Evolutionary conservation across 768 basidiomycete species (phyloP), one percentile per base, ranked within the genome.

Genomic region (Guyanaporus albipodus): DNA sequence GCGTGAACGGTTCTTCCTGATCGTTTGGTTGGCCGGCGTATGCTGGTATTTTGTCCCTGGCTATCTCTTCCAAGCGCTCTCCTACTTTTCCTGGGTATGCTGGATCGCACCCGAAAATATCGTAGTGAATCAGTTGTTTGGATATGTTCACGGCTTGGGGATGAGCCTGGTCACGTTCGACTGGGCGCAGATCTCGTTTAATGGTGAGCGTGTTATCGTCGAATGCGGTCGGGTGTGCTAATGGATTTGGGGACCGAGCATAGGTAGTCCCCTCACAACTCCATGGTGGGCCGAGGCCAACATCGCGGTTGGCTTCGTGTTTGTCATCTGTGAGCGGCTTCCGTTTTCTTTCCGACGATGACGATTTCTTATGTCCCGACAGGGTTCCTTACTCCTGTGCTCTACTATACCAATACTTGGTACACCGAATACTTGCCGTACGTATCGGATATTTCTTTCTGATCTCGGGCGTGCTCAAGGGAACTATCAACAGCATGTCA

Each of bases 271-370:
- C 0, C 78, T 91, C 37, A 81, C 84, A 6, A 80, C 84, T 9
- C 88, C 88, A 2, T 91, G 86, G 85, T 88, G 85, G 85, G 85
- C 85, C 3, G 79, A 83, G 59, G 85, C 82, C 10, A 88, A 89
- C 62, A 70, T 87, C 44, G 64, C 75, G 3, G 67, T 59, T 38
- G 80, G 83, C 22, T 82, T 88, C 55, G 67, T 82, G 5, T 73
- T 83, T 65, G 78, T 89, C 67, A 85, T 82, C 68, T 90, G 82
- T 78, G 46, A 5, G 65, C 60, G 23, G 33, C n/a, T 33, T 8
- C 51, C 24, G 55, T 49, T 72, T 73, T 24, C 75, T 79, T 53
- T 59, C 17, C 77, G 5, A 68, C 78, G 63, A 73, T 80, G 66
- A n/a, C n/a, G n/a, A n/a, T 83, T 78, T 12, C 7, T 71, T 78